phyloP scores from a whole-genome alignment of 2,329 filamentous ascomycete species.

The Stylonectria norvegica region DNA sequence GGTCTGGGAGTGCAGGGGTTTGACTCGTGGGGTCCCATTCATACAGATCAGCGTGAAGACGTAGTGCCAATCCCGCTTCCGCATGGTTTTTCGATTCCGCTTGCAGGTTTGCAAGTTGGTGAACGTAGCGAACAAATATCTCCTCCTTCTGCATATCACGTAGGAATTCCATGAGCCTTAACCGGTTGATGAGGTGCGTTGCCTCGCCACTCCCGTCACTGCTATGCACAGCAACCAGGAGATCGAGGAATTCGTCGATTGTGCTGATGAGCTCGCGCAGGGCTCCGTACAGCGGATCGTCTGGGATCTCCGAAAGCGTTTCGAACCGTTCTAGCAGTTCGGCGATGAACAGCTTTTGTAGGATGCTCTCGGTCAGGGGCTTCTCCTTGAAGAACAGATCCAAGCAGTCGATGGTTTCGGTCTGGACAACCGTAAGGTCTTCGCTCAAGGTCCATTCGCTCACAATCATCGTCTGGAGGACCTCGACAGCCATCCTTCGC shows the following conservation, averaged over 20 bases:
- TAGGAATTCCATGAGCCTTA: slow-evolving; percentile 92
- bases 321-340: slow-evolving; percentile 82
- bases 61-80: slow-evolving; percentile 83
- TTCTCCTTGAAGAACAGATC: slow-evolving; percentile 88
- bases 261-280: slow-evolving; percentile 77
- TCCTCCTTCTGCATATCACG: slow-evolving; percentile 96
- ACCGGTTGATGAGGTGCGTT: slow-evolving; percentile 79
- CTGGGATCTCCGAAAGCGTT: slow-evolving; percentile 59
- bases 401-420: slow-evolving; percentile 92
- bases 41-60: slow-evolving; percentile 88
- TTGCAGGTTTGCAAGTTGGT: slow-evolving; percentile 81
- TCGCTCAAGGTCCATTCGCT: slow-evolving; percentile 97
- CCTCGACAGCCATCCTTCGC: slow-evolving; percentile 83
- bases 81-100: slow-evolving; percentile 72
- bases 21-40: slow-evolving; percentile 76
- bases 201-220: slow-evolving; percentile 70
- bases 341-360: slow-evolving; percentile 87
- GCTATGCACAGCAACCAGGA: slow-evolving; percentile 85
- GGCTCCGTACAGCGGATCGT: slow-evolving; percentile 72
- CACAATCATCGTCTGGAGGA: slow-evolving; percentile 96
- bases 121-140: slow-evolving; percentile 93
- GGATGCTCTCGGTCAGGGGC: slow-evolving; percentile 78
- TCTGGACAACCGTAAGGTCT: slow-evolving; percentile 86
- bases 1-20: slow-evolving; percentile 66
- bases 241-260: slow-evolving; percentile 84